Evolutionary conservation across 164 flowering plant species (phyloP).

Genomic region (Pachysandra terminalis): DNA sequence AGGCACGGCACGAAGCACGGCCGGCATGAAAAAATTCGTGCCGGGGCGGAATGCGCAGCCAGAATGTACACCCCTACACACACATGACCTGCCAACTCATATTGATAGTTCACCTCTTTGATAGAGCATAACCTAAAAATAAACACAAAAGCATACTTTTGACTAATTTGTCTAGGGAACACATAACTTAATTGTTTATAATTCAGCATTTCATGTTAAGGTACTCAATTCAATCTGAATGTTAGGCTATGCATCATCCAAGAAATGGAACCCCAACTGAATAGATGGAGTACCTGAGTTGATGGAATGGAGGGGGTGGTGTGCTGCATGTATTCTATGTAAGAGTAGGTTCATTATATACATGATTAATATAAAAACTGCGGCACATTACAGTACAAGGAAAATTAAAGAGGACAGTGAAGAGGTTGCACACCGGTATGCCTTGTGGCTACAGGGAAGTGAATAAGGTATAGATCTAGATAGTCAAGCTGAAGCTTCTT

Average conservation of each 20-base stretch:
- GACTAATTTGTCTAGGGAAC: too few relatives aligned
- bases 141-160: background rate
- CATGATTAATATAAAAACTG: background rate
- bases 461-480: constrained; percentile 85
- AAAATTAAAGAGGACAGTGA: background rate
- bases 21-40: too few relatives aligned
- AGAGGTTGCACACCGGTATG: constrained; percentile 58
- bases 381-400: background rate
- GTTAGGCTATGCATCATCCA: background rate
- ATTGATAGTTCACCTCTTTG: background rate
- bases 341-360: background rate
- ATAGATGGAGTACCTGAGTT: too few relatives aligned
- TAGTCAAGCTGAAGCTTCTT: constrained; percentile 84
- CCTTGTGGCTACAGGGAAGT: constrained; percentile 83
- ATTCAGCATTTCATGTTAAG: background rate
- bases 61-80: too few relatives aligned
- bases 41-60: too few relatives aligned
- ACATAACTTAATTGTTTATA: background rate
- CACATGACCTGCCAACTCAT: background rate
- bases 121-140: background rate
- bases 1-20: too few relatives aligned
- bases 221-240: background rate
- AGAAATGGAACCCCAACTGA: background rate
- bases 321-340: too few relatives aligned
- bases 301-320: too few relatives aligned